A percentile compares a stretch with the other conserved stretches of the same genome.
Conservation (phyloP, 139 green algal genomes). For the Volvox reticuliferus region DNA sequence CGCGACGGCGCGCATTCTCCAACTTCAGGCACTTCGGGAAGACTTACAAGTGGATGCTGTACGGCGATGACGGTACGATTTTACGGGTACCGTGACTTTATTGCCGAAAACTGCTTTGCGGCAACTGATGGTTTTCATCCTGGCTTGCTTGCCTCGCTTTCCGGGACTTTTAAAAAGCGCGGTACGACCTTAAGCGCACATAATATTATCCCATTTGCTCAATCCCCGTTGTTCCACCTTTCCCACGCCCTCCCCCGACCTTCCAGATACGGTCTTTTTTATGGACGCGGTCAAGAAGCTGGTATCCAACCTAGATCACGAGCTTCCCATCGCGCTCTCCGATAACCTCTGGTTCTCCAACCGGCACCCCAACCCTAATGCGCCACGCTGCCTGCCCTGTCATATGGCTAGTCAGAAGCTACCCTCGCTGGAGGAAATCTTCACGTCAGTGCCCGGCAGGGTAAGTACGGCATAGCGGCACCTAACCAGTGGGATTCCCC, state of each 20-base stretch:
- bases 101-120: neutral
- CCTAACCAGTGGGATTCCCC: too few relatives aligned
- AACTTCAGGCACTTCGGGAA: constrained; percentile 45
- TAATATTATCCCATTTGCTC: too few relatives aligned
- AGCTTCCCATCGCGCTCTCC: neutral
- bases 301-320: constrained; percentile 3
- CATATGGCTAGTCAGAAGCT: neutral
- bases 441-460: neutral
- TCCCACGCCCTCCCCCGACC: neutral
- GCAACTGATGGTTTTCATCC: neutral
- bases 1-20: too few relatives aligned
- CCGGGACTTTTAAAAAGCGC: too few relatives aligned
- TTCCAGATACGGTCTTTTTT: constrained; percentile 11
- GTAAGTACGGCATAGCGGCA: neutral
- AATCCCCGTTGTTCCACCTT: too few relatives aligned
- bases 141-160: neutral
- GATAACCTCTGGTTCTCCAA: constrained; percentile 48
- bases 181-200: too few relatives aligned
- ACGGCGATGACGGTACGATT: constrained; percentile 53
- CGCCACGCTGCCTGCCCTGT: constrained; percentile 55
- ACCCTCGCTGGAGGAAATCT: neutral
- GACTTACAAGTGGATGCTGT: constrained; percentile 63
- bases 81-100: neutral
- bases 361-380: constrained; percentile 39
- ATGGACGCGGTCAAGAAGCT: neutral